phyloP scores from a whole-genome alignment of 495 filamentous ascomycete genomes.

The Trichoderma erinaceum region DNA sequence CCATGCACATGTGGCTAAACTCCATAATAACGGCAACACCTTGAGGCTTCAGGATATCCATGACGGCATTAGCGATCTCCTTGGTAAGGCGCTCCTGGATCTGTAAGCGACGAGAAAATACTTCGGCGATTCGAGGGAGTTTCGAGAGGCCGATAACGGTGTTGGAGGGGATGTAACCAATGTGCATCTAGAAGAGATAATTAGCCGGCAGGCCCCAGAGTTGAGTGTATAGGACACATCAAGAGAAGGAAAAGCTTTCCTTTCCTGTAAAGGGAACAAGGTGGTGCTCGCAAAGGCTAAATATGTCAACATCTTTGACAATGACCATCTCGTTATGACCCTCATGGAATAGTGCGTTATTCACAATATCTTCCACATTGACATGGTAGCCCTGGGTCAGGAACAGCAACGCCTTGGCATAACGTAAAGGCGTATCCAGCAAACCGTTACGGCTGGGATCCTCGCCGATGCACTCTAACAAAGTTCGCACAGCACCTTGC shows the following conservation, averaged over 20 bases:
- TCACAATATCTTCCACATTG: constrained; percentile 87
- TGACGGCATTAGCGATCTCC: constrained; percentile 89
- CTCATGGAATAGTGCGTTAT: constrained; percentile 92
- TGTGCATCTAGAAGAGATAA: no score
- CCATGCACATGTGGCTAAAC: constrained; percentile 96
- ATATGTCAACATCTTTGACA: constrained; percentile 95
- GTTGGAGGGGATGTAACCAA: constrained; percentile 86
- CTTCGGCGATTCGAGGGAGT: constrained; percentile 91
- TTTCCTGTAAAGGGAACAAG: constrained; percentile 94
- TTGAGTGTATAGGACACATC: no score
- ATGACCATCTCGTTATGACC: constrained; percentile 96
- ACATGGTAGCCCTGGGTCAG: constrained; percentile 99
- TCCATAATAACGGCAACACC: constrained; percentile 98
- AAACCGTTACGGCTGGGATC: constrained; percentile 90
- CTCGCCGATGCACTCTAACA: constrained; percentile 93
- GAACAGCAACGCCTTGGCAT: constrained; percentile 95
- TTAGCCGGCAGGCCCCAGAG: no score
- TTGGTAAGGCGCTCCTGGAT: constrained; percentile 94
- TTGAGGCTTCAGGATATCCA: constrained; percentile 86
- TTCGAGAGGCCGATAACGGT: constrained; percentile 93
- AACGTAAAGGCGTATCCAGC: constrained; percentile 77
- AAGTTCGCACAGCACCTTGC: constrained; percentile 79
- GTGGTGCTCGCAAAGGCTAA: constrained; percentile 94
- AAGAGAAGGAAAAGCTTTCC: no score
- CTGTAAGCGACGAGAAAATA: constrained; percentile 90